Evolutionary conservation across 805 yeast species (phyloP), one percentile per base, ranked within the genome.

Genomic region (Suhomyces faveliae): DNA sequence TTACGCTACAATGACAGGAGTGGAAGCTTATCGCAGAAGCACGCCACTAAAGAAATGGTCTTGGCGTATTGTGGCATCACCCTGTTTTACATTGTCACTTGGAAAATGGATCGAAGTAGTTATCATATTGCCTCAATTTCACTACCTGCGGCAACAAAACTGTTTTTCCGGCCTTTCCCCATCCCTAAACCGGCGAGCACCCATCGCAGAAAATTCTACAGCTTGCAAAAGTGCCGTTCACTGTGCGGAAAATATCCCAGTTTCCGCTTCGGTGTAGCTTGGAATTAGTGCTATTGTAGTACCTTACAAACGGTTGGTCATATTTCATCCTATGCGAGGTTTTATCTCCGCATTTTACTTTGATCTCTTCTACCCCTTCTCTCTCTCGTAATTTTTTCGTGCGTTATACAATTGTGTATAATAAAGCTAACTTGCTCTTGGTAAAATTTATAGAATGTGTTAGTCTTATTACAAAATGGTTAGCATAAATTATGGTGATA

Each of bases 401-500:
- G 37, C 37, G 21, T 33, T 33, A 15, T 17, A 17, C 37, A 33
- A 33, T 33, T 15, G 21, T 33, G n/a, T 15, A 15, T 33, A 20
- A 6, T 33, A 33, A 33, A 33, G 21, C 37, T 33, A 33, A 15
- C 21, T 33, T 33, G 37, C 37, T 33, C 20, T 15, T 33, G 37
- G 21, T 17, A 33, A 33, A 33, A 33, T 33, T 33, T 33, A 20
- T 11, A 10, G 19, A 11, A 33, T 8, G n/a, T 15, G 11, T 33
- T 17, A 33, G 19, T 15, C 21, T 15, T 17, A 9, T 33, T 33
- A 33, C 21, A 33, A 20, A 24, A 47, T 47, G 50, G 50, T 47
- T 3, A 35, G 45, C 24, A 62, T 64, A 49, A 61, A 67, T 46
- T 61, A 62, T 52, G 71, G 67, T 33, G 63, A 64, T 2, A 48